Evolutionary conservation across 352 stramenopile genomes (phyloP).

Genomic region (Pythium phragmitis): DNA sequence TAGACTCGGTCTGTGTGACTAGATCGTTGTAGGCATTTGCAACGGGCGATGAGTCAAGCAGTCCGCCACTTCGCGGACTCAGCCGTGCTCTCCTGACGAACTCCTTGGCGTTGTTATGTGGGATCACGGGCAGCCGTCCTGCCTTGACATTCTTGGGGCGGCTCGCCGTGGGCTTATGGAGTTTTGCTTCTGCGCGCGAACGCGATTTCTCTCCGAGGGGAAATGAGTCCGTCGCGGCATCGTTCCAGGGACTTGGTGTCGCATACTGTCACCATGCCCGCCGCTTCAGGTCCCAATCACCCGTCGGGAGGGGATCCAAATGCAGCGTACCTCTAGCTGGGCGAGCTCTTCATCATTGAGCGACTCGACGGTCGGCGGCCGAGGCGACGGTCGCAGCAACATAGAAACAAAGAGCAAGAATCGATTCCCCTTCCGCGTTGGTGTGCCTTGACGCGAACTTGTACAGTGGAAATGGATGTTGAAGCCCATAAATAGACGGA

Average conservation of each 20-base stretch:
- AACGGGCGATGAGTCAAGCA: constrained; percentile 39
- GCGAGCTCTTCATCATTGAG: constrained; percentile 24
- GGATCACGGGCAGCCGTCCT: constrained; percentile 14
- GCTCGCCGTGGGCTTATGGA: neutral
- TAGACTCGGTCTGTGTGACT: constrained; percentile 41
- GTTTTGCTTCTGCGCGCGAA: neutral
- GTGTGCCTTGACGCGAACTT: neutral
- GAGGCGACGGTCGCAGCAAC: neutral
- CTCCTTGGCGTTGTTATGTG: constrained; percentile 13
- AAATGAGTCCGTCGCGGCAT: constrained; percentile 15
- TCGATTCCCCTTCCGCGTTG: neutral
- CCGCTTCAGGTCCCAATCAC: neutral
- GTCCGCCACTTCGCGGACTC: neutral
- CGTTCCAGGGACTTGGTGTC: constrained; percentile 25
- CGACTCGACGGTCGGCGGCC: constrained; percentile 6
- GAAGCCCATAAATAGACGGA: constrained; percentile 23
- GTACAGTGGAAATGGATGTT: too few relatives aligned
- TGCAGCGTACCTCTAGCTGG: constrained; percentile 20
- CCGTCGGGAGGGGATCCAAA: neutral
- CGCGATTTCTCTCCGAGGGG: neutral
- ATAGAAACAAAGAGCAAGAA: constrained; percentile 6
- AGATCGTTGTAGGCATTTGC: constrained; percentile 53
- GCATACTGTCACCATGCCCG: constrained; percentile 10
- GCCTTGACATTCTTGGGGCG: neutral
- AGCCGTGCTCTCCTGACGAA: constrained; percentile 4